These are phyloP conservation scores for Phytophthora sansomeana DNA, from an alignment of 352 stramenopile genomes.

Conservation along the genomic window DNA sequence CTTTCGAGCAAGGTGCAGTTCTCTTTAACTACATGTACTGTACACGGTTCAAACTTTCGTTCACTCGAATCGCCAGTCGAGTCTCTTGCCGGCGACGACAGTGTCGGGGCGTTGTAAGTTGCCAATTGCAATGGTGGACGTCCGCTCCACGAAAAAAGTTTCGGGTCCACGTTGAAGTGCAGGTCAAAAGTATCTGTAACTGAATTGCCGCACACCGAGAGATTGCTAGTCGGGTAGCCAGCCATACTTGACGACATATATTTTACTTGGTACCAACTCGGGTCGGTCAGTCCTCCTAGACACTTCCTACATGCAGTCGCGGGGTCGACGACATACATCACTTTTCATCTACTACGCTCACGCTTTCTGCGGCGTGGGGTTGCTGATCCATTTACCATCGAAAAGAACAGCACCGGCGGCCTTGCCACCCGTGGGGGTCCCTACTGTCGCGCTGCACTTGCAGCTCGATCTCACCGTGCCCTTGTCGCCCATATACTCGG, in stretches of 20 bases:
- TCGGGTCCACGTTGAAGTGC: conserved; percentile 17
- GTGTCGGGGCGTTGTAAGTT: conserved; percentile 19
- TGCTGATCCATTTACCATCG: conserved; percentile 51
- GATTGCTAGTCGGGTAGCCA: conserved; percentile 13
- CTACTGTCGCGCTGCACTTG: conserved; percentile 36
- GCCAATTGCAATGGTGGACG: conserved; percentile 3
- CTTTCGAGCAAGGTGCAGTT: no score
- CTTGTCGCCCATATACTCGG: conserved; percentile 52
- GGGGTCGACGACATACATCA: conserved; percentile 29
- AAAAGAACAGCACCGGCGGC: conserved; percentile 42
- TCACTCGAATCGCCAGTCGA: conserved; percentile 6
- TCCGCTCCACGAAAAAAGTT: conserved; percentile 27
- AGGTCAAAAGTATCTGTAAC: not conserved
- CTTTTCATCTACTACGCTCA: conserved; percentile 25
- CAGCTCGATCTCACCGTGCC: conserved; percentile 56
- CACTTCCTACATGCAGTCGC: conserved; percentile 33
- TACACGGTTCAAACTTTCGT: not conserved
- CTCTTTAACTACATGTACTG: no score
- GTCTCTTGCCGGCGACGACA: conserved; percentile 14
- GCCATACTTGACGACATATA: conserved; percentile 28
- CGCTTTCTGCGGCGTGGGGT: conserved; percentile 27
- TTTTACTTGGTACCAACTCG: conserved; percentile 30
- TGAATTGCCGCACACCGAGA: conserved; percentile 15
- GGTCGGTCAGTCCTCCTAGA: conserved; percentile 8
- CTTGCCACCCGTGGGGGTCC: conserved; percentile 14